A percentile compares a stretch with the other conserved stretches of the same genome.
Conservation (phyloP, 2,329 filamentous ascomycete genomes). For the Aspergillus eucalypticola region DNA sequence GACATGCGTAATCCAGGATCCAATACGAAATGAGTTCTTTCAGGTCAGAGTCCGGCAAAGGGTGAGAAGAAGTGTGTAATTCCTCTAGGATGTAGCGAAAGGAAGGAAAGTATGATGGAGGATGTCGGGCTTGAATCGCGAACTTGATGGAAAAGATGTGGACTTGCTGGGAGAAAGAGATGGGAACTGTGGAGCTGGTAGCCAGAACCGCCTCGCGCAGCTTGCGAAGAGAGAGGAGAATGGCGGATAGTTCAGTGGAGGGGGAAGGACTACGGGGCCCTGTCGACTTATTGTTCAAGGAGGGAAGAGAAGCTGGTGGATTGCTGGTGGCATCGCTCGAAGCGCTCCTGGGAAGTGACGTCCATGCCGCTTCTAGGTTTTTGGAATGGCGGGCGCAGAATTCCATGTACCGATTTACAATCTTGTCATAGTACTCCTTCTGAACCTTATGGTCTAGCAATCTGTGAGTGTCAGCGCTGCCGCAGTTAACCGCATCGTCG, state of each 20-base stretch:
- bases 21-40: slow-evolving; percentile 79
- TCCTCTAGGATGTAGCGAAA: slow-evolving; percentile 73
- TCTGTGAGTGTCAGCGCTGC: slow-evolving; percentile 46
- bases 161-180: slow-evolving; percentile 81
- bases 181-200: slow-evolving; percentile 66
- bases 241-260: slow-evolving; percentile 67
- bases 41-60: slow-evolving; percentile 70
- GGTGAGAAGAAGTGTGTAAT: slow-evolving; percentile 65
- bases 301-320: slow-evolving; percentile 34
- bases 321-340: slow-evolving; percentile 43
- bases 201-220: slow-evolving; percentile 84
- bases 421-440: slow-evolving; percentile 81
- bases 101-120: slow-evolving; percentile 87
- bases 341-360: slow-evolving; percentile 55
- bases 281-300: slow-evolving; percentile 22
- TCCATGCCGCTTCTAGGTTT: slow-evolving; percentile 73
- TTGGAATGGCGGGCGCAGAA: slow-evolving; percentile 78
- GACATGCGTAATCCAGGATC: slow-evolving; percentile 85
- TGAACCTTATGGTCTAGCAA: slow-evolving; percentile 75
- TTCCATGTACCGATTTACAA: slow-evolving; percentile 83
- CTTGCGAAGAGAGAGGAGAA: slow-evolving; percentile 85
- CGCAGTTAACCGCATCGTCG: not conserved
- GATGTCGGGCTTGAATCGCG: slow-evolving; percentile 76
- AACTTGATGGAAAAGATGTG: slow-evolving; percentile 91
- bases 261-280: slow-evolving; percentile 40